A percentile compares a stretch with the other conserved stretches of the same genome.
Conservation (phyloP, 2,329 filamentous ascomycete genomes). For the Botrytis porri region DNA sequence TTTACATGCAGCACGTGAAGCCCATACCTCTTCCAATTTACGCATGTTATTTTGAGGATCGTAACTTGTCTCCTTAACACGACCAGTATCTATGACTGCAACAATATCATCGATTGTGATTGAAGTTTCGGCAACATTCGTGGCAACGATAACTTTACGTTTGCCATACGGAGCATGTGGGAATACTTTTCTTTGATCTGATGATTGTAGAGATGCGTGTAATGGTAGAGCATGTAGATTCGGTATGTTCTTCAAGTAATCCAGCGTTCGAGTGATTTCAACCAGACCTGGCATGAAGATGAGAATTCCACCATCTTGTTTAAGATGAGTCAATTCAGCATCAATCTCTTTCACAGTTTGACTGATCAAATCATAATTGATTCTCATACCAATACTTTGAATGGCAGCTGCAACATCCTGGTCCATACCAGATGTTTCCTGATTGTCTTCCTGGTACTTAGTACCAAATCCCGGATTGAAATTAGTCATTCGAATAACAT, state of each 20-base stretch:
- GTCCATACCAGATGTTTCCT: constrained; percentile 48
- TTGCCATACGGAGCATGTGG: constrained; percentile 70
- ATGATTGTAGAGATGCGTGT: constrained; percentile 86
- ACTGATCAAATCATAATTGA: constrained; percentile 86
- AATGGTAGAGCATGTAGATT: constrained; percentile 78
- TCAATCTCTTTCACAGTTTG: constrained; percentile 82
- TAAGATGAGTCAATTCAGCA: constrained; percentile 60
- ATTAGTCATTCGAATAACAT: constrained; percentile 75
- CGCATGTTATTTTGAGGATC: constrained; percentile 92
- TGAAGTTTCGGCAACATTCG: constrained; percentile 96
- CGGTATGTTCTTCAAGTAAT: constrained; percentile 60
- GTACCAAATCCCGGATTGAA: constrained; percentile 52
- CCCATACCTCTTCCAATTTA: constrained; percentile 91
- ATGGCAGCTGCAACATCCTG: constrained; percentile 67
- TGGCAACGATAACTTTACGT: constrained; percentile 89
- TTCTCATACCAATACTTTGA: constrained; percentile 71
- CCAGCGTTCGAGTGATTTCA: constrained; percentile 82
- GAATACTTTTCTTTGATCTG: constrained; percentile 87
- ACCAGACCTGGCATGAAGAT: constrained; percentile 91
- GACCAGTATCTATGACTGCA: constrained; percentile 90
- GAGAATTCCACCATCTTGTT: constrained; percentile 81
- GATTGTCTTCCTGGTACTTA: constrained; percentile 41
- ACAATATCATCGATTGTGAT: constrained; percentile 98
- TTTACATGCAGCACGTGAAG: constrained; percentile 88
- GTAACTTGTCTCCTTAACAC: constrained; percentile 95